Conservation (phyloP, 148 eudicot species). For the Arbutus unedo region DNA sequence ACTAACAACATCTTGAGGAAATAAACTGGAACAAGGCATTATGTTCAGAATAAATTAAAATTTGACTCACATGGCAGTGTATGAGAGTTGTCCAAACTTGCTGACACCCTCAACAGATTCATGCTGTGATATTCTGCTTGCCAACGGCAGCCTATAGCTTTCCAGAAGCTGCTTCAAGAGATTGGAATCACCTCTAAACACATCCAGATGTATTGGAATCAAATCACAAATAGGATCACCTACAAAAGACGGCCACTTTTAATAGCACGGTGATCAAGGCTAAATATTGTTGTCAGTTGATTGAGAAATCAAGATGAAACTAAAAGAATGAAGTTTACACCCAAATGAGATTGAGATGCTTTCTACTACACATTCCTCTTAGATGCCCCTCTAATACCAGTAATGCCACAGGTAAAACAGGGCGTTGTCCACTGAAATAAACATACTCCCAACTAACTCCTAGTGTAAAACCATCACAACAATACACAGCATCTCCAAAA, state of each 20-base stretch:
- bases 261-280: background rate
- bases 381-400: background rate
- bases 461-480: background rate
- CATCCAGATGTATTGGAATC: conserved; percentile 80
- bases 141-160: conserved; percentile 67
- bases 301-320: background rate
- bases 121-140: conserved; percentile 27
- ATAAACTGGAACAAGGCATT: conserved; percentile 7
- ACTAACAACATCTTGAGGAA: conserved; percentile 7
- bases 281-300: background rate
- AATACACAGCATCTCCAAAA: conserved; percentile 6
- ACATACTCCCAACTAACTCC: background rate
- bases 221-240: conserved; percentile 83
- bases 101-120: conserved; percentile 26
- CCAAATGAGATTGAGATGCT: background rate
- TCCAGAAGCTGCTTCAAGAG: conserved; percentile 60
- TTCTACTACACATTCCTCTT: conserved; percentile 1
- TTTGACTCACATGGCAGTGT: conserved; percentile 74
- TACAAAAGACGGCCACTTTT: conserved; percentile 28
- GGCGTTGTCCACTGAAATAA: background rate
- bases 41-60: background rate
- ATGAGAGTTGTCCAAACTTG: conserved; percentile 60
- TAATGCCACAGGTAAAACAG: background rate
- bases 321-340: background rate
- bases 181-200: conserved; percentile 68